Evolutionary conservation across 441 rosid species (phyloP).

Genomic region (Lepidium campestre): DNA sequence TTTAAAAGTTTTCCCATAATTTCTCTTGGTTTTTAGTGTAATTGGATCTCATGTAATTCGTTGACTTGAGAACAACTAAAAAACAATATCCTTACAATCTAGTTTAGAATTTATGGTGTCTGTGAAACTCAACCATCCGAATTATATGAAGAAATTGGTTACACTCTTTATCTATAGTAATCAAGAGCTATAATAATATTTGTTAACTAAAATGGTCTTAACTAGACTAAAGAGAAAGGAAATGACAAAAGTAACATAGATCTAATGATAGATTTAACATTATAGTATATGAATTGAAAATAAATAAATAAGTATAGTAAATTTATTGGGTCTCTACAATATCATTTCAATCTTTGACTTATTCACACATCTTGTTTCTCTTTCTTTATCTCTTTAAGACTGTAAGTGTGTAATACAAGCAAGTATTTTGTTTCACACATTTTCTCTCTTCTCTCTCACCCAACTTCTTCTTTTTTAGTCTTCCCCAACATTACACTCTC

Average conservation of each 20-base stretch:
- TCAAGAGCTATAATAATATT: not conserved
- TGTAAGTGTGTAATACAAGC: constrained; percentile 32
- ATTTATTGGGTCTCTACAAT: constrained; percentile 23
- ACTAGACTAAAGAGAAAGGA: not conserved
- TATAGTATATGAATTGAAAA: not conserved
- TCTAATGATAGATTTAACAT: constrained; percentile 21
- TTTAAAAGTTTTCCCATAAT: no score
- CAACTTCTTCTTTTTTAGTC: not conserved
- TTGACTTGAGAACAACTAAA: no score
- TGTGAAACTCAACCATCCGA: no score
- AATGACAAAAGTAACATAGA: constrained; percentile 18
- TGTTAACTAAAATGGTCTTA: constrained; percentile 2
- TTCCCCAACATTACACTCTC: constrained; percentile 1
- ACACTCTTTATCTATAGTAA: constrained; percentile 6
- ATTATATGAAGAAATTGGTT: no score
- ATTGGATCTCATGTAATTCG: no score
- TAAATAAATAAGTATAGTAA: constrained; percentile 18
- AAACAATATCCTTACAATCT: no score
- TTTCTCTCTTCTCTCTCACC: constrained; percentile 3
- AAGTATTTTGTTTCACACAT: constrained; percentile 18
- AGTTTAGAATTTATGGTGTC: no score
- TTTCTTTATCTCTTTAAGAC: constrained; percentile 25
- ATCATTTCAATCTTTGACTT: constrained; percentile 32
- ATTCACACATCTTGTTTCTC: constrained; percentile 4
- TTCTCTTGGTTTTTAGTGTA: no score